Base-by-base conservation (phyloP, 441 rosid species). In the Arabidopsis hybrid region DNA sequence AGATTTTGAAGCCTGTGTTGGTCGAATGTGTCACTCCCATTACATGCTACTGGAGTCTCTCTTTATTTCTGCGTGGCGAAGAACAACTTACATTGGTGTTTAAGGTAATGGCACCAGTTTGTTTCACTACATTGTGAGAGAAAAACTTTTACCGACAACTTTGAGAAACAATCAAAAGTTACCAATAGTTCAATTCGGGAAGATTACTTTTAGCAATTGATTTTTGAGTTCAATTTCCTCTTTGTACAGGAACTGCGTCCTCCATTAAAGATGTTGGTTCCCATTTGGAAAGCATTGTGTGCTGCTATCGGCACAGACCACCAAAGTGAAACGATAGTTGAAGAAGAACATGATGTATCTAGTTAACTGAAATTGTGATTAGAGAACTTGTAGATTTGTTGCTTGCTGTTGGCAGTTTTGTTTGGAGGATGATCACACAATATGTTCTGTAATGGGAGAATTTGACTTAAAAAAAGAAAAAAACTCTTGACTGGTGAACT, bases 1-100 rank as follows among this genome's bases (percentile, higher is more conserved):
- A 86, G 80, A 85, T 91, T 49, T 79, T 92, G 88, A 95, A 86
- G 83, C 95, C 96, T 16, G 85, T 91, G 47, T 76, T 91, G 69
- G 77, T 85, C 39, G 97, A 95, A 82, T 85, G 91, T 53, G 91
- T 86, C 62, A 91, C 90, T 14, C 93, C 98, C 0, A 60, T 93
- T 42, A 88, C 97, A 74, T 93, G 98, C 80, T 90, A 89, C 73
- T 90, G 96, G 99, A 88, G 85, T 69, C 83, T 91, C 59, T 91
- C 94, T 35, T 82, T 93, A 73, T 67, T 86, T 77, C 71, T 91
- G 36, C 83, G 80, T 3, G 93, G 78, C n/a, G 97, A 93, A 78
- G 89, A 82, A 55, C 89, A 93, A 42, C 80, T 87, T 78, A 80
- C 78, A 56, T 81, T 88, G 70, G 88, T 90, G 60, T 90, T 91